Evolutionary conservation across 257 asterid genomes (phyloP).

Genomic region (Plectranthus barbatus): DNA sequence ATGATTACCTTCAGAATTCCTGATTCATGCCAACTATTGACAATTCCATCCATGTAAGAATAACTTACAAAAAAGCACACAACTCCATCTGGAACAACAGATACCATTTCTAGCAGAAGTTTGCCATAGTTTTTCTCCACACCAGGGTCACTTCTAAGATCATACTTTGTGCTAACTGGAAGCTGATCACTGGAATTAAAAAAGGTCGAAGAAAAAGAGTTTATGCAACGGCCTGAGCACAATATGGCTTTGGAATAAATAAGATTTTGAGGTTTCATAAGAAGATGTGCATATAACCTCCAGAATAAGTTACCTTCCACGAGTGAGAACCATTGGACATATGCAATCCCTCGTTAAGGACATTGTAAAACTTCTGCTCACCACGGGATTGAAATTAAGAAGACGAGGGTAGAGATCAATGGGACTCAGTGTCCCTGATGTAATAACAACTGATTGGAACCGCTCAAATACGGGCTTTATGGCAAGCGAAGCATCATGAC

Average conservation of each 20-base stretch:
- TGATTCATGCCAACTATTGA: conserved; percentile 96
- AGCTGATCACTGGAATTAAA: conserved; percentile 74
- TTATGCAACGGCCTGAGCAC: not conserved
- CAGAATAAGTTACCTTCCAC: conserved; percentile 65
- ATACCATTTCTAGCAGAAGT: conserved; percentile 92
- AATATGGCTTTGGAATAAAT: not conserved
- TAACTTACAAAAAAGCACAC: conserved; percentile 97
- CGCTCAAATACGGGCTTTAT: conserved; percentile 97
- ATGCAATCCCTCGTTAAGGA: conserved; percentile 98
- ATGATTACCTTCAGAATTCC: conserved; percentile 78
- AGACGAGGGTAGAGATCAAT: conserved; percentile 98
- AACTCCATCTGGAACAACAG: conserved; percentile 95
- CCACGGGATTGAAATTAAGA: conserved; percentile 86
- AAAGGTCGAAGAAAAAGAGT: not conserved
- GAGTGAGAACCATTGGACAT: conserved; percentile 96
- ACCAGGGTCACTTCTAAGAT: conserved; percentile 95
- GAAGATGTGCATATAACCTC: not conserved
- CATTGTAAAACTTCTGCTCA: conserved; percentile 92
- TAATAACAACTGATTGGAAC: conserved; percentile 91
- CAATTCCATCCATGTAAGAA: conserved; percentile 97
- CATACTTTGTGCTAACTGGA: conserved; percentile 97
- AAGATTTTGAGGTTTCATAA: conserved; percentile 3
- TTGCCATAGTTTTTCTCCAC: conserved; percentile 95
- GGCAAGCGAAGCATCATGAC: conserved; percentile 99
- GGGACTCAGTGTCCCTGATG: conserved; percentile 98